phyloP scores from a whole-genome alignment of 345 rosid species.

The Pseudoturritis turrita region DNA sequence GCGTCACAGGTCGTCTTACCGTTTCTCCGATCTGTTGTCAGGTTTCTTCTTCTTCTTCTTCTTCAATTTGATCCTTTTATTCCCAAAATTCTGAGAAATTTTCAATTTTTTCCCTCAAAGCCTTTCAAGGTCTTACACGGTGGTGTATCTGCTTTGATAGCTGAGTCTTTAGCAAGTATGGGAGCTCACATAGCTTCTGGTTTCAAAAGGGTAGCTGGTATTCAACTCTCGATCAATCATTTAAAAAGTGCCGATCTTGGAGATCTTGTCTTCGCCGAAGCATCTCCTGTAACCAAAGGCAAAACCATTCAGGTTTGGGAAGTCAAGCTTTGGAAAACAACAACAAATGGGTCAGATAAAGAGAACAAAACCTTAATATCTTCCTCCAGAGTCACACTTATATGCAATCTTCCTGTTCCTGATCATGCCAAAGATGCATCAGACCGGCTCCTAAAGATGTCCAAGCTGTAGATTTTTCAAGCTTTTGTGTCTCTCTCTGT shows the following conservation, averaged over 20 bases:
- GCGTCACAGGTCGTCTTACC: conserved; percentile 60
- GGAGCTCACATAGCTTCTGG: conserved; percentile 93
- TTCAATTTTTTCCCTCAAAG: conserved; percentile 20
- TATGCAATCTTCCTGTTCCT: conserved; percentile 69
- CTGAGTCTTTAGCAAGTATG: conserved; percentile 81
- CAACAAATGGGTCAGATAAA: conserved; percentile 32
- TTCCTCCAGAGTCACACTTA: conserved; percentile 66
- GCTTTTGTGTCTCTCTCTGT: neutral
- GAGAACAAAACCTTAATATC: conserved; percentile 37
- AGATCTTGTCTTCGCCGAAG: conserved; percentile 63
- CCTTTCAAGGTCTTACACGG: conserved; percentile 96
- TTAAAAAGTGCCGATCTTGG: conserved; percentile 74
- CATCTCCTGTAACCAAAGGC: conserved; percentile 59
- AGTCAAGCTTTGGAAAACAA: conserved; percentile 58
- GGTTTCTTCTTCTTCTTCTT: conserved; percentile 29
- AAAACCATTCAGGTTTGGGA: conserved; percentile 95
- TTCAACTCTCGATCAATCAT: conserved; percentile 81
- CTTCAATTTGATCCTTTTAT: neutral
- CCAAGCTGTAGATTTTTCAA: conserved; percentile 47
- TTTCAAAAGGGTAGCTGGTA: conserved; percentile 71
- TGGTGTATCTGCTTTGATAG: conserved; percentile 86
- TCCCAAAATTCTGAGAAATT: neutral
- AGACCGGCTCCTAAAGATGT: conserved; percentile 39
- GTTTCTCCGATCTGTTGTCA: conserved; percentile 59
- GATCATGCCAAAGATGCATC: conserved; percentile 50